Percentiles rank a stretch among this genome's conserved stretches.
phyloP scores from a whole-genome alignment of 805 yeast genomes.

The Saturnispora hagleri region DNA sequence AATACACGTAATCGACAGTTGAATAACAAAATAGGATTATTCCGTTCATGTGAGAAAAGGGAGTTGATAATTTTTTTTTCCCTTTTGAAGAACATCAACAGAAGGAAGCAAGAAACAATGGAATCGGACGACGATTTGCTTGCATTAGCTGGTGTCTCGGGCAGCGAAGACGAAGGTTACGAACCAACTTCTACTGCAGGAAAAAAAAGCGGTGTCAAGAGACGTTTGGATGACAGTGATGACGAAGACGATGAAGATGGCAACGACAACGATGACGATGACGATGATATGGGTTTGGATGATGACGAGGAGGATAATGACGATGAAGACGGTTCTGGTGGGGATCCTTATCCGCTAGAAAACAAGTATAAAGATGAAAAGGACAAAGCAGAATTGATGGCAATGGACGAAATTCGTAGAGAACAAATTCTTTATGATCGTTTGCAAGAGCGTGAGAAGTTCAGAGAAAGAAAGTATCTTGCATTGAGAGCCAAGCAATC shows the following conservation, averaged over 20 bases:
- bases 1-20: background rate
- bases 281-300: slow-evolving; percentile 26
- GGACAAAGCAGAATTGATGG: slow-evolving; percentile 57
- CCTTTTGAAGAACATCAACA: background rate
- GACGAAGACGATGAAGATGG: slow-evolving; percentile 26
- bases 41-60: background rate
- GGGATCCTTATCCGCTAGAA: slow-evolving; percentile 86
- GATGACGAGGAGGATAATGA: slow-evolving; percentile 23
- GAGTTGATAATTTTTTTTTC: slow-evolving; percentile 1
- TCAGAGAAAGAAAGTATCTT: slow-evolving; percentile 72
- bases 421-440: slow-evolving; percentile 89
- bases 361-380: slow-evolving; percentile 80
- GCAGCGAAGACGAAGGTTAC: slow-evolving; percentile 35
- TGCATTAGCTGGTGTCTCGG: slow-evolving; percentile 83
- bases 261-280: slow-evolving; percentile 18
- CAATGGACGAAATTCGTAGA: slow-evolving; percentile 85
- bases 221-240: slow-evolving; percentile 10
- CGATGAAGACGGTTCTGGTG: slow-evolving; percentile 32
- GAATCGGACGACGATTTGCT: slow-evolving; percentile 81
- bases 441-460: slow-evolving; percentile 83
- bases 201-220: background rate
- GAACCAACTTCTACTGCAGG: slow-evolving; percentile 25
- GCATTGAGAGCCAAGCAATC: slow-evolving; percentile 70
- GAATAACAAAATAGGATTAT: background rate
- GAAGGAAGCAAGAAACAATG: slow-evolving; percentile 32